Evolutionary conservation across 2,329 filamentous ascomycete species (phyloP), one percentile per base, ranked within the genome.

Genomic region (Calonectria multiphialidica): DNA sequence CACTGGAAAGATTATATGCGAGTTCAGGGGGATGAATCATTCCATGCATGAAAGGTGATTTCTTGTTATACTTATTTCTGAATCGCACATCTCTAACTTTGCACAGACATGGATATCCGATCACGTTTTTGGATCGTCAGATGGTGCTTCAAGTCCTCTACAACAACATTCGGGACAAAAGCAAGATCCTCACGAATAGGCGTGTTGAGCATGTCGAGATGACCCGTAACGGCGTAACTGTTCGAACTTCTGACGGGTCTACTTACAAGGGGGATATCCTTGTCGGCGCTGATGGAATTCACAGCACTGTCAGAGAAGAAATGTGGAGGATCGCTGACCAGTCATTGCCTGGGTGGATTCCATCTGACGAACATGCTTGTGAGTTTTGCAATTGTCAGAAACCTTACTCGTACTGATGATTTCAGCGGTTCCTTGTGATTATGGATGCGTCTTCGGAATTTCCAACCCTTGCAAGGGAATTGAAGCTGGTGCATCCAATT

Each of bases 271-370:
- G 83, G 0, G 78, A 81, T 21, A 72, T 87, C 0, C 74, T 87
- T 0, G 77, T 86, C 0, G 84, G 85, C 0, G 81, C 83, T 0
- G 85, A 87, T 55, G 85, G 86, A 1, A 80, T 87, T 21, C 80
- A 85, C 68, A 87, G 85, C 73, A 74, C 71, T 0, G 78, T 84
- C 1, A 76, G 86, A 7, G 53, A 72, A 5, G 80, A 83, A 35
- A 82, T 82, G 81, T 72, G 72, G 72, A 73, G 61, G n/a, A 28
- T 77, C 0, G 74, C 66, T 0, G 70, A 71, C 1, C 6, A 74
- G 12, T 13, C 16, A 1, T 59, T 57, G 0, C 75, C 75, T 0
- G 70, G 64, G 0, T 74, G 72, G 25, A 77, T 76, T 37, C 55
- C 47, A 13, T 0, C 35, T 1, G 30, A 74, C 1, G 75, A 77